Evolutionary conservation across 306 rosid genomes (phyloP).

Genomic region (Trifolium dubium): DNA sequence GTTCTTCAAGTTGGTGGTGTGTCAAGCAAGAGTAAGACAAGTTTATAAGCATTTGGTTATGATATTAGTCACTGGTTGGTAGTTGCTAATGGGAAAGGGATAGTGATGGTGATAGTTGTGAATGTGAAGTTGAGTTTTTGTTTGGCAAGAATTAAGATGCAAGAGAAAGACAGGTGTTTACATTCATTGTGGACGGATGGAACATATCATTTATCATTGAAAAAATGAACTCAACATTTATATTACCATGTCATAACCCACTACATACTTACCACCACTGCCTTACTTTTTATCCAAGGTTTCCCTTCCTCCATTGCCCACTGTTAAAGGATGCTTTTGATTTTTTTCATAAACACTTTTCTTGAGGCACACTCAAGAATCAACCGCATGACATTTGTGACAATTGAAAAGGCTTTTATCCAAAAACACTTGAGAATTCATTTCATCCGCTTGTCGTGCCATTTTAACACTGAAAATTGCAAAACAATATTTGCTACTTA

Average conservation of each 20-base stretch:
- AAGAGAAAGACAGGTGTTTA: neutral
- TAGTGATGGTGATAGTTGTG: neutral
- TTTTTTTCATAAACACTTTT: neutral
- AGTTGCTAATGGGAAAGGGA: neutral
- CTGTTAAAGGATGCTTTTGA: neutral
- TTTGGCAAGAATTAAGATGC: neutral
- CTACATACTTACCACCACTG: neutral
- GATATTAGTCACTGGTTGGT: neutral
- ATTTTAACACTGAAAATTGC: neutral
- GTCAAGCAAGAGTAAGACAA: conserved; percentile 2
- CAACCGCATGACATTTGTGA: neutral
- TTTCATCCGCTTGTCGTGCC: neutral
- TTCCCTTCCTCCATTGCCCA: neutral
- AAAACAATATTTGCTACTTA: neutral
- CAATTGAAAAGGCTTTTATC: neutral
- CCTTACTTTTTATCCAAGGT: conserved; percentile 5
- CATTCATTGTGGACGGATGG: neutral
- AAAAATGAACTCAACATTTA: neutral
- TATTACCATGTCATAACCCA: neutral
- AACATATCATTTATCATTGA: too few species aligned
- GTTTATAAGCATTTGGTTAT: neutral
- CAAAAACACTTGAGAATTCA: neutral
- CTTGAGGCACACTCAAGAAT: neutral
- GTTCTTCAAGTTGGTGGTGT: neutral
- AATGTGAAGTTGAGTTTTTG: neutral